These are phyloP conservation scores for Buxus sempervirens DNA, from an alignment of 164 flowering plant genomes.

Conservation along the genomic window DNA sequence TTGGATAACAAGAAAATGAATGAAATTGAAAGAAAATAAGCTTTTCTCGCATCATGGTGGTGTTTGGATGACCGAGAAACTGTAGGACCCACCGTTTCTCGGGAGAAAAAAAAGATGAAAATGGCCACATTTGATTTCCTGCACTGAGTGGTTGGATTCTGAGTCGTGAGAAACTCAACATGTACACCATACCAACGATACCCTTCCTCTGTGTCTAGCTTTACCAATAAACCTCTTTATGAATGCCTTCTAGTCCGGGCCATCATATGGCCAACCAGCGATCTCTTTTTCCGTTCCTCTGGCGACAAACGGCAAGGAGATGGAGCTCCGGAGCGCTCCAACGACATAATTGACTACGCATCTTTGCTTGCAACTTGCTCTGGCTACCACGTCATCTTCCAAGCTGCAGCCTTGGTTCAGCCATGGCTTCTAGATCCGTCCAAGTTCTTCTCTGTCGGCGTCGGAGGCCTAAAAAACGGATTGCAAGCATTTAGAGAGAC, in stretches of 20 bases:
- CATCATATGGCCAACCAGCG: slow-evolving; percentile 72
- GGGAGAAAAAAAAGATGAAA: no score
- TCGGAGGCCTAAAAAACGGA: slow-evolving; percentile 77
- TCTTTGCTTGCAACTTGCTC: slow-evolving; percentile 69
- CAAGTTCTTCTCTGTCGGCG: slow-evolving; percentile 67
- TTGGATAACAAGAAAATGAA: no score
- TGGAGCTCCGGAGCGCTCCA: slow-evolving; percentile 48
- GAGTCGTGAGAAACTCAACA: no score
- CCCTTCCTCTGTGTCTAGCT: no score
- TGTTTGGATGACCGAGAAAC: no score
- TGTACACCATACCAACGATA: no score
- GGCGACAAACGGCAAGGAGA: slow-evolving; percentile 11
- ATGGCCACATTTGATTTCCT: no score
- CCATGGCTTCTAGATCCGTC: slow-evolving; percentile 96
- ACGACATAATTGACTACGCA: slow-evolving; percentile 65
- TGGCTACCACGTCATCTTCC: slow-evolving; percentile 72
- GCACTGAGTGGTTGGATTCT: no score
- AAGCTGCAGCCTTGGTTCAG: slow-evolving; percentile 84
- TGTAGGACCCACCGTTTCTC: no score
- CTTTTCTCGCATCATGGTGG: no score
- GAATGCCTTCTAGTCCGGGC: slow-evolving; percentile 72
- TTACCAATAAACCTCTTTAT: no score
- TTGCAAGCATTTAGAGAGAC: slow-evolving; percentile 60
- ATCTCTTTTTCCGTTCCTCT: slow-evolving; percentile 53
- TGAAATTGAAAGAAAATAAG: no score